phyloP scores from a whole-genome alignment of 1,284 basidiomycete species.

The Abortiporus biennis region DNA sequence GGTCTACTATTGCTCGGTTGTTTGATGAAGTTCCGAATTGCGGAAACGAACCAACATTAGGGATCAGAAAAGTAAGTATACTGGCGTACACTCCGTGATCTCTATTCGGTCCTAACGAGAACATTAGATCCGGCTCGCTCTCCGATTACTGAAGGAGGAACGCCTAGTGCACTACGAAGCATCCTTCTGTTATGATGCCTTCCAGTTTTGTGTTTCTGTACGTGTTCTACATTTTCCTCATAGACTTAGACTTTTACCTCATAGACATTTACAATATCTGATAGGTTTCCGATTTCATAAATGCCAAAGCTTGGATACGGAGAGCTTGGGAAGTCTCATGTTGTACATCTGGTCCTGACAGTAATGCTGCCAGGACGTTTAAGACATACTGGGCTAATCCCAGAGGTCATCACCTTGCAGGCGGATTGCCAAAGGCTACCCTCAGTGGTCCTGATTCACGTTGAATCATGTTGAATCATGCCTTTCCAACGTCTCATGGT shows the following conservation, averaged over 20 bases:
- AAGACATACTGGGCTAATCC: conserved; percentile 17
- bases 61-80: conserved; percentile 17
- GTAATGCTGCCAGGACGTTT: conserved; percentile 15
- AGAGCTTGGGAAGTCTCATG: conserved; percentile 19
- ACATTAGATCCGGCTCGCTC: conserved; percentile 16
- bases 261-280: not conserved
- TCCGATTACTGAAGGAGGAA: conserved; percentile 18
- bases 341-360: conserved; percentile 16
- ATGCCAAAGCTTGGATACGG: conserved; percentile 22
- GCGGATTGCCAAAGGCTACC: conserved; percentile 11
- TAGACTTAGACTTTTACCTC: not conserved
- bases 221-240: conserved; percentile 1
- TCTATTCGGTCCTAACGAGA: not conserved
- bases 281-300: conserved; percentile 18
- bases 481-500: too few relatives aligned
- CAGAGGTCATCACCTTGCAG: conserved; percentile 15
- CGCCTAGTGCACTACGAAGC: conserved; percentile 13
- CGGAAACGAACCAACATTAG: conserved; percentile 15
- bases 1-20: conserved; percentile 12
- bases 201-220: conserved; percentile 21
- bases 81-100: conserved; percentile 1
- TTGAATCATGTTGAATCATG: too few relatives aligned
- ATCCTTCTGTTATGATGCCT: conserved; percentile 22
- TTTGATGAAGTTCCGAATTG: conserved; percentile 17
- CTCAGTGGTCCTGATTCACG: conserved; percentile 16